These are phyloP conservation scores for Leccinum insolens DNA, from an alignment of 1,284 basidiomycete genomes.

Conservation along the genomic window DNA sequence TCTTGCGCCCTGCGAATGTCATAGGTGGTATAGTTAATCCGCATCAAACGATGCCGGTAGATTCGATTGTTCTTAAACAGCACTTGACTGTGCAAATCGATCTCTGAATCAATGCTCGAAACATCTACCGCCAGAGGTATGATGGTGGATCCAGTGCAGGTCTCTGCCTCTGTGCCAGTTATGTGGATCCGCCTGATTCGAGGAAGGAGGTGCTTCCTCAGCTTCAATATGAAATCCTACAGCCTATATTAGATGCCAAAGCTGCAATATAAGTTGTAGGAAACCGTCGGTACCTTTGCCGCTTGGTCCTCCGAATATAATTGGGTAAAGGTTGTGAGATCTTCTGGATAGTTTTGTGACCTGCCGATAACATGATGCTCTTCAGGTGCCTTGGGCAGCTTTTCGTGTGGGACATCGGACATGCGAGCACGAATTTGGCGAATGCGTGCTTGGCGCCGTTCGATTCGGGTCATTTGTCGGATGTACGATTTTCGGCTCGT, in stretches of 20 bases:
- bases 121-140: not conserved
- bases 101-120: not conserved
- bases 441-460: not conserved
- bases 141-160: not conserved
- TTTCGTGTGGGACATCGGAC: not conserved
- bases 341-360: not conserved
- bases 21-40: not conserved
- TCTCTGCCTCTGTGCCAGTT: not conserved
- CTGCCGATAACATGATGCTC: not conserved
- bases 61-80: not conserved
- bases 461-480: not conserved
- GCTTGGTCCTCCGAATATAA: not conserved
- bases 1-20: too few relatives aligned
- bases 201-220: not conserved
- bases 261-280: not conserved
- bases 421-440: not conserved
- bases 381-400: not conserved
- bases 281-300: not conserved
- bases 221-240: not conserved
- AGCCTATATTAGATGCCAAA: not conserved
- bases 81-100: not conserved
- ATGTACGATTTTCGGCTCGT: not conserved
- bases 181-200: not conserved
- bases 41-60: not conserved
- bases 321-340: not conserved